Conservation (phyloP, 257 asterid species). For the Nicotiana knightiana region DNA sequence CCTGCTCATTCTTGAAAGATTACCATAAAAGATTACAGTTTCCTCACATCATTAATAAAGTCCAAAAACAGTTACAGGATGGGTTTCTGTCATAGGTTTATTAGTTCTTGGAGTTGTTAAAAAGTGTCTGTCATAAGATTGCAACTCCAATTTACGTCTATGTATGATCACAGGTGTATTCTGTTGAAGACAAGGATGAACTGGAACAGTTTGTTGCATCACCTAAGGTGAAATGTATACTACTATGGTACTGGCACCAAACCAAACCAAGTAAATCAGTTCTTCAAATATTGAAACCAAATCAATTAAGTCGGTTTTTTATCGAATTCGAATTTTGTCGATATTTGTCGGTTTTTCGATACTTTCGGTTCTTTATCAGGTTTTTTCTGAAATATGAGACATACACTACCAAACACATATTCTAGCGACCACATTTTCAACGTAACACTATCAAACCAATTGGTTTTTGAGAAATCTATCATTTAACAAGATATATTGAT, state of each 20-base stretch:
- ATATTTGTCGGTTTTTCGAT: too few relatives aligned
- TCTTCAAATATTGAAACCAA: too few relatives aligned
- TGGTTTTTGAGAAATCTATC: too few relatives aligned
- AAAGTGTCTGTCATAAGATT: neutral
- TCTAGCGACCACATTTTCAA: too few relatives aligned
- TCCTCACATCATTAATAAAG: neutral
- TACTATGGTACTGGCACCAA: constrained; percentile 41
- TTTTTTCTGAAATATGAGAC: too few relatives aligned
- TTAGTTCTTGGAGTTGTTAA: neutral
- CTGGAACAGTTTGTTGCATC: constrained; percentile 61
- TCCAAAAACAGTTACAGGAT: neutral
- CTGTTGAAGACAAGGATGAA: constrained; percentile 72
- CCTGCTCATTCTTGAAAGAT: neutral
- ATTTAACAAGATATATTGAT: too few relatives aligned
- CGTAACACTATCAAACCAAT: too few relatives aligned
- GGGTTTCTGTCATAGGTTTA: neutral
- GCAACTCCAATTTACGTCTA: neutral
- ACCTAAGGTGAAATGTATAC: constrained; percentile 66
- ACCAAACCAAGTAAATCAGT: too few relatives aligned
- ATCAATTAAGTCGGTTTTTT: too few relatives aligned
- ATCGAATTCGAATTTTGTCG: too few relatives aligned
- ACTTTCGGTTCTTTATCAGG: too few relatives aligned
- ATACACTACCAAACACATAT: too few relatives aligned
- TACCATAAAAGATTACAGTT: neutral
- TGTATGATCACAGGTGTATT: constrained; percentile 49